Evolutionary conservation across 139 green algal species (phyloP).

Genomic region (Volvox africanus): DNA sequence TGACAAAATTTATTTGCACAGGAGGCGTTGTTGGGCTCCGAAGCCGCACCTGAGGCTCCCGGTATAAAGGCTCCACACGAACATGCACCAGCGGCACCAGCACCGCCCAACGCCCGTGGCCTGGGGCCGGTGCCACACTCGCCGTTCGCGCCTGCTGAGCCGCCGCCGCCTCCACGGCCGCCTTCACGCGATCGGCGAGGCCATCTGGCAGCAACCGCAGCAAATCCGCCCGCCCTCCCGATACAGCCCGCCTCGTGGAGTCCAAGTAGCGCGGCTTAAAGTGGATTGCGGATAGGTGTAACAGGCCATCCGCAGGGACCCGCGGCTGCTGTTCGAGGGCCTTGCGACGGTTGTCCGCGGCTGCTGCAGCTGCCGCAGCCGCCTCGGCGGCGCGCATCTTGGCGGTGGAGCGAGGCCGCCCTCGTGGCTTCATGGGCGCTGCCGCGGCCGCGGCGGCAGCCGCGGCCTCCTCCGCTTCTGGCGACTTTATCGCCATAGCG

Average conservation of each 20-base stretch:
- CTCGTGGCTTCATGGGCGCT: constrained; percentile 8
- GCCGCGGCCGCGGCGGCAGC: background rate
- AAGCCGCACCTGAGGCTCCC: constrained; percentile 31
- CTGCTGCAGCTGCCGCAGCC: constrained; percentile 18
- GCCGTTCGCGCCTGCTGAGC: background rate
- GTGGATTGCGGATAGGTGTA: constrained; percentile 10
- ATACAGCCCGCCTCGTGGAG: background rate
- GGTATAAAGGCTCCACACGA: constrained; percentile 33
- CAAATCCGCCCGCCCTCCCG: constrained; percentile 2
- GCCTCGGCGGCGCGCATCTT: constrained; percentile 40
- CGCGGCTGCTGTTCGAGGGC: background rate
- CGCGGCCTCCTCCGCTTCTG: constrained; percentile 15
- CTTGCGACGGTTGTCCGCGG: constrained; percentile 27
- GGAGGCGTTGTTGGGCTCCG: too few relatives aligned
- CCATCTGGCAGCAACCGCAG: constrained; percentile 47
- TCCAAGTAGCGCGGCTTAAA: constrained; percentile 13
- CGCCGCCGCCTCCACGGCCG: background rate
- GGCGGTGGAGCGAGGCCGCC: constrained; percentile 17
- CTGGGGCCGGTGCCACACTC: background rate
- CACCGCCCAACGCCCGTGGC: background rate
- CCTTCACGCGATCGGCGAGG: background rate
- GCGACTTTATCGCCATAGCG: background rate
- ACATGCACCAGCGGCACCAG: constrained; percentile 8
- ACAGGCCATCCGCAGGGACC: background rate
- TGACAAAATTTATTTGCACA: too few relatives aligned